A percentile compares a stretch with the other conserved stretches of the same genome.
Evolutionary conservation across 2,329 filamentous ascomycete species (phyloP).

Genomic region (Magnaporthiopsis poae): DNA sequence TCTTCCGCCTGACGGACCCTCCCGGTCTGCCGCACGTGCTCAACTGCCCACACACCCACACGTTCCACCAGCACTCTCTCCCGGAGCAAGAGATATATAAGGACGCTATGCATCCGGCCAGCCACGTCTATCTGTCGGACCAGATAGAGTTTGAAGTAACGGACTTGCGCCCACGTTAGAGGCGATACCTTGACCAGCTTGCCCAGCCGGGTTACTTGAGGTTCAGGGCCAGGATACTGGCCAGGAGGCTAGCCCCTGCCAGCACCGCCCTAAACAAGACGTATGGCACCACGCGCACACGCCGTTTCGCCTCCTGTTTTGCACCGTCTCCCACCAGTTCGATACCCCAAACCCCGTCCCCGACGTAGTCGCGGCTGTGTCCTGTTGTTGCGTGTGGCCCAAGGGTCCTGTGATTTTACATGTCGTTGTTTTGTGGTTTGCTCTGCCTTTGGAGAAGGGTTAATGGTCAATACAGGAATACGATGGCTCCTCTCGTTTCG

Average conservation of each 20-base stretch:
- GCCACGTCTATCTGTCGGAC: slow-evolving; percentile 60
- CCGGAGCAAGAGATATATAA: slow-evolving; percentile 60
- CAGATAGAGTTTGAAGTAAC: slow-evolving; percentile 52
- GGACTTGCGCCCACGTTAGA: slow-evolving; percentile 32
- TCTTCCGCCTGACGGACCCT: slow-evolving; percentile 87
- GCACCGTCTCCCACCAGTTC: neutral
- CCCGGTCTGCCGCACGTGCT: slow-evolving; percentile 80
- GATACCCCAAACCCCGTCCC: neutral
- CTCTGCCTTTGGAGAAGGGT: neutral
- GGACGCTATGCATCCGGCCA: slow-evolving; percentile 54
- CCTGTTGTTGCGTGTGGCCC: neutral
- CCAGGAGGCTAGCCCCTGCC: neutral
- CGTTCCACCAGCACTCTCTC: slow-evolving; percentile 68
- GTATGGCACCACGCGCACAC: neutral
- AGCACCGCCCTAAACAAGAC: neutral
- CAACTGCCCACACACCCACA: slow-evolving; percentile 62
- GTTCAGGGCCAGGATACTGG: neutral
- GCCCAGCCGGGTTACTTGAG: neutral
- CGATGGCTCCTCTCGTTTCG: neutral
- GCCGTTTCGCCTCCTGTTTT: neutral
- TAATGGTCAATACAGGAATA: neutral
- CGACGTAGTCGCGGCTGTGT: neutral
- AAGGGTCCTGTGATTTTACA: neutral
- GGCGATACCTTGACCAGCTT: neutral
- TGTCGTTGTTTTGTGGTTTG: neutral